A percentile compares a stretch with the other conserved stretches of the same genome.
Conservation (phyloP, 2,329 filamentous ascomycete species). For the Decorospora gaudefroyi region DNA sequence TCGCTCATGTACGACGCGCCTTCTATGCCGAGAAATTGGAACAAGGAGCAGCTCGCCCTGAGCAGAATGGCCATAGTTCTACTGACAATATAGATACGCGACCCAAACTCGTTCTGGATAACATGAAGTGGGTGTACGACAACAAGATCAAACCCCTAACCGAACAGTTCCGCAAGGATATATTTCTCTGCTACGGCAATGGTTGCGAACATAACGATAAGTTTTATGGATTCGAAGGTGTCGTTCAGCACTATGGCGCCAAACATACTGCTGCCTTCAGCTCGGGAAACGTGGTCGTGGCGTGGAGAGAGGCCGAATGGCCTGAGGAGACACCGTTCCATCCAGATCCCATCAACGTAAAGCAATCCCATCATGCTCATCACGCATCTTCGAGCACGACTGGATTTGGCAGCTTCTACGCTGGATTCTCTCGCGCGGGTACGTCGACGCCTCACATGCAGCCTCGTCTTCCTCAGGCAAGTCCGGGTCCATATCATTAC, state of each 20-base stretch:
- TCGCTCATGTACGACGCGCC: conserved; percentile 68
- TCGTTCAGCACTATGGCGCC: conserved; percentile 81
- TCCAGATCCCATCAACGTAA: conserved; percentile 59
- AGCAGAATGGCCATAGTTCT: conserved; percentile 4
- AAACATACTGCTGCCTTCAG: conserved; percentile 77
- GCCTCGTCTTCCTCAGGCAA: conserved; percentile 43
- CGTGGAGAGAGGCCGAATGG: conserved; percentile 79
- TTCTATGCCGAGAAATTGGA: conserved; percentile 67
- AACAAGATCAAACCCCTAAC: conserved; percentile 73
- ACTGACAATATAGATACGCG: conserved; percentile 52
- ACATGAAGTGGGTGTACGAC: conserved; percentile 86
- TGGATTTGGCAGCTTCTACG: conserved; percentile 39
- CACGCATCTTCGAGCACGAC: conserved; percentile 31
- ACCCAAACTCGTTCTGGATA: conserved; percentile 72
- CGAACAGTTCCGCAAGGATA: conserved; percentile 67
- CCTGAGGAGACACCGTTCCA: conserved; percentile 74
- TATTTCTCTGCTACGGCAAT: conserved; percentile 71
- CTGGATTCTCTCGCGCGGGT: conserved; percentile 47
- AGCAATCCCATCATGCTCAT: conserved; percentile 43
- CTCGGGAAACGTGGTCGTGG: conserved; percentile 70
- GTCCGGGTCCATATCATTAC: conserved; percentile 46
- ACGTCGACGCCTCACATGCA: conserved; percentile 46
- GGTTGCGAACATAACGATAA: conserved; percentile 68
- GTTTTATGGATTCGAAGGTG: conserved; percentile 74
- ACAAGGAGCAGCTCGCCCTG: conserved; percentile 52